phyloP scores from a whole-genome alignment of 352 stramenopile species.

The Globisporangium apiculatum region DNA sequence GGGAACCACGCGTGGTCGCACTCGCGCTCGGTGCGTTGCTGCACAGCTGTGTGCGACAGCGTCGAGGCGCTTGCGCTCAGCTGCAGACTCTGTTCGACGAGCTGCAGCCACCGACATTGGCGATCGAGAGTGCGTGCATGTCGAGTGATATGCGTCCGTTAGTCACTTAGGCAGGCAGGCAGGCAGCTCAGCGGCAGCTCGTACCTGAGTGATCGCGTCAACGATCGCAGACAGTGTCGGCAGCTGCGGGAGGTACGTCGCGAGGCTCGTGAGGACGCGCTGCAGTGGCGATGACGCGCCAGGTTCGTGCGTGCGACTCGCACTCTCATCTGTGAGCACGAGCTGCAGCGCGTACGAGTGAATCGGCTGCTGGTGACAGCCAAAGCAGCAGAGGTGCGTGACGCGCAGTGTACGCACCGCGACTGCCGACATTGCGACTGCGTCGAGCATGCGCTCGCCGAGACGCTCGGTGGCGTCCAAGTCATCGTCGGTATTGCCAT shows the following conservation, averaged over 20 bases:
- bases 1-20: slow-evolving; percentile 33
- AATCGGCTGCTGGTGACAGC: neutral
- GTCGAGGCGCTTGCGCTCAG: neutral
- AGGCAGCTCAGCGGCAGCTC: too few relatives aligned
- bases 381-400: too few relatives aligned
- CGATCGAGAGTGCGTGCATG: too few relatives aligned
- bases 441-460: slow-evolving; percentile 14
- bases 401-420: slow-evolving; percentile 9
- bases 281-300: neutral
- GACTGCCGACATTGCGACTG: slow-evolving; percentile 19
- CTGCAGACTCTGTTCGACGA: slow-evolving; percentile 2
- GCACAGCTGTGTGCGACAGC: neutral
- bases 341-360: neutral
- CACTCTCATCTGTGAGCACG: neutral
- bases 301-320: neutral
- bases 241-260: slow-evolving; percentile 2
- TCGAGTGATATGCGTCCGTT: too few relatives aligned
- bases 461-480: slow-evolving; percentile 11
- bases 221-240: neutral
- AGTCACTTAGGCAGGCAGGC: too few relatives aligned
- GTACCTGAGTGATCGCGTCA: slow-evolving; percentile 8
- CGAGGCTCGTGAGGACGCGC: slow-evolving; percentile 5
- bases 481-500: slow-evolving; percentile 1
- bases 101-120: neutral
- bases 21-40: slow-evolving; percentile 6